phyloP scores from a whole-genome alignment of 2,329 filamentous ascomycete genomes.

The Aureobasidium sp. region DNA sequence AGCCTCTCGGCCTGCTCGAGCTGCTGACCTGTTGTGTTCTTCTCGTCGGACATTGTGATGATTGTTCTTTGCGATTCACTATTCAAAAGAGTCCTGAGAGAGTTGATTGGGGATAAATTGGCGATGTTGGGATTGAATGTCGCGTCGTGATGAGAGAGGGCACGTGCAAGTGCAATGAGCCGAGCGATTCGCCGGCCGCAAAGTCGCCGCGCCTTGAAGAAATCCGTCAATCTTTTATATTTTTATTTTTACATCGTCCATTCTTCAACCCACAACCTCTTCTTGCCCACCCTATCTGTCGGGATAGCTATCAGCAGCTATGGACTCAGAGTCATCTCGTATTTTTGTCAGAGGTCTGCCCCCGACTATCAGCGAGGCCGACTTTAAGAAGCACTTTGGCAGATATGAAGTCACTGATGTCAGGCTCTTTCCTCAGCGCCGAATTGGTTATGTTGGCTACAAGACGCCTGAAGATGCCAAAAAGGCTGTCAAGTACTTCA shows the following conservation, averaged over 20 bases:
- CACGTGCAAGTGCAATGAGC: conserved; percentile 4
- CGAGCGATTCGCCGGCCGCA: conserved; percentile 15
- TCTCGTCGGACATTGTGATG: conserved; percentile 34
- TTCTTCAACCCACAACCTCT: not conserved
- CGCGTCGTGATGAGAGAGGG: conserved; percentile 5
- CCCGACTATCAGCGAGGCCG: conserved; percentile 73
- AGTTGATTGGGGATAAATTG: not conserved
- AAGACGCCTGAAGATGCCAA: conserved; percentile 72
- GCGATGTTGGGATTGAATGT: conserved; percentile 15
- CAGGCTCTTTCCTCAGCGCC: conserved; percentile 79
- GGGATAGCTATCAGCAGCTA: not conserved
- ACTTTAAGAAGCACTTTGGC: conserved; percentile 85
- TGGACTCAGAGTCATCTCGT: conserved; percentile 66
- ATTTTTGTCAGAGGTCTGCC: conserved; percentile 69
- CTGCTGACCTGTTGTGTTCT: conserved; percentile 14
- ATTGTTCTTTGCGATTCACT: not conserved
- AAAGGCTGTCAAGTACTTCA: conserved; percentile 87
- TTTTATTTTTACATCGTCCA: conserved; percentile 17
- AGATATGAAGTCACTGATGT: conserved; percentile 78
- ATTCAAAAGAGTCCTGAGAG: not conserved
- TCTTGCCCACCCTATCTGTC: conserved; percentile 3
- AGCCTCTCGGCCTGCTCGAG: conserved; percentile 53
- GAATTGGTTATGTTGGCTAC: conserved; percentile 95
- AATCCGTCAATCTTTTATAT: too few species aligned
- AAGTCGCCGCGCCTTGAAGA: conserved; percentile 13